Conservation (phyloP, 148 eudicot genomes). For the Vaccinium darrowii region DNA sequence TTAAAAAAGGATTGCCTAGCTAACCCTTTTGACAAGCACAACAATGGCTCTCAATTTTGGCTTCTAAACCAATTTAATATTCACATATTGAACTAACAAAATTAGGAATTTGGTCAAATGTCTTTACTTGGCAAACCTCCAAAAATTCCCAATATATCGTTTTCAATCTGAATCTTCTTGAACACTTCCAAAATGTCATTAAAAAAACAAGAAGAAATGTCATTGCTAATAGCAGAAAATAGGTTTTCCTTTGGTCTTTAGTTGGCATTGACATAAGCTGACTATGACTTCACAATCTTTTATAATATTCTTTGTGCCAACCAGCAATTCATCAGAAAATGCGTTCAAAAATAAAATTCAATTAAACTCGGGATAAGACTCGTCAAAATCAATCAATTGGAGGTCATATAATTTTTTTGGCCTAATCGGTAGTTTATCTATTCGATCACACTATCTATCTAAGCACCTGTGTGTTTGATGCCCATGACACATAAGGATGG, state of each 20-base stretch:
- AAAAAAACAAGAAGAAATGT: not conserved
- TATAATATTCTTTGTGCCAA: not conserved
- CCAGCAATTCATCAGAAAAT: too few relatives aligned
- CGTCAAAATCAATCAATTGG: not conserved
- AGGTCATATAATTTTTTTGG: not conserved
- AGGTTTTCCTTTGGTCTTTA: not conserved
- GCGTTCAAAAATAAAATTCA: too few relatives aligned
- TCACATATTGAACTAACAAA: not conserved
- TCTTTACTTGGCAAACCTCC: not conserved
- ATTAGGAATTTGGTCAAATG: slow-evolving; percentile 18
- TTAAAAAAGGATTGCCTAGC: not conserved
- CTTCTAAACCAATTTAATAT: not conserved
- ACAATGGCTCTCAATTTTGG: not conserved
- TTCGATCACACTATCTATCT: not conserved
- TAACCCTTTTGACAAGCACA: not conserved
- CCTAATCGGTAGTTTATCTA: not conserved
- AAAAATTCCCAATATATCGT: not conserved
- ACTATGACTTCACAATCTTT: not conserved
- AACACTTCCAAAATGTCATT: not conserved
- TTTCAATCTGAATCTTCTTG: not conserved
- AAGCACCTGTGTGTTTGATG: not conserved
- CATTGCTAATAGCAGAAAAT: not conserved
- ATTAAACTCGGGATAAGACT: too few relatives aligned
- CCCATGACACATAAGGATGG: not conserved
- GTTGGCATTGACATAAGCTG: slow-evolving; percentile 5